These are phyloP conservation scores for Saturnispora saitoi DNA, from an alignment of 805 yeast genomes.

Conservation along the genomic window DNA sequence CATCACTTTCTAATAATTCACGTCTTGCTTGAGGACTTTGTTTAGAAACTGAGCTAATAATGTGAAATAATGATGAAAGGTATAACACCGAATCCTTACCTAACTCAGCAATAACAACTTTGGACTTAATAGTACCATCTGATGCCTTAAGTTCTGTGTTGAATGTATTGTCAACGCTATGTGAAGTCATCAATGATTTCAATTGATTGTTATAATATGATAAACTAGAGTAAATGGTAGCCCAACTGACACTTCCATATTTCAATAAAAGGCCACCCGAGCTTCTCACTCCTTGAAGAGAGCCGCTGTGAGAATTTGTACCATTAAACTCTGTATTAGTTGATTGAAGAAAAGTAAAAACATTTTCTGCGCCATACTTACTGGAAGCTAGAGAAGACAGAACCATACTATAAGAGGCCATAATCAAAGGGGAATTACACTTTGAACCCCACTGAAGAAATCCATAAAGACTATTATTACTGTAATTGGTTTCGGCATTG, in stretches of 20 bases:
- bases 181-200: constrained; percentile 8
- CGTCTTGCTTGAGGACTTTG: constrained; percentile 30
- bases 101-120: constrained; percentile 40
- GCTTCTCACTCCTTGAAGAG: constrained; percentile 3
- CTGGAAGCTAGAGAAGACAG: constrained; percentile 66
- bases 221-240: constrained; percentile 29
- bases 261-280: constrained; percentile 20
- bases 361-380: constrained; percentile 42
- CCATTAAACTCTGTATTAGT: constrained; percentile 18
- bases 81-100: constrained; percentile 76
- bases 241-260: constrained; percentile 29
- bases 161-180: background rate
- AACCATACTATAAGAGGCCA: constrained; percentile 74
- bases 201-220: constrained; percentile 26
- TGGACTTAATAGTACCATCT: background rate
- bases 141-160: background rate
- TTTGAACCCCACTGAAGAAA: constrained; percentile 86
- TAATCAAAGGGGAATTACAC: constrained; percentile 65
- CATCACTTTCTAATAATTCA: constrained; percentile 28
- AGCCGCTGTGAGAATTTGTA: constrained; percentile 4
- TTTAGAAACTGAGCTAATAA: constrained; percentile 47
- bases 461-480: constrained; percentile 60
- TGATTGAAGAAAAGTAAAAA: constrained; percentile 39
- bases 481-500: constrained; percentile 28
- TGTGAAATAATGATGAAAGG: constrained; percentile 62